Conservation (phyloP, 106 monocot genomes). For the Phalaenopsis equestris region DNA sequence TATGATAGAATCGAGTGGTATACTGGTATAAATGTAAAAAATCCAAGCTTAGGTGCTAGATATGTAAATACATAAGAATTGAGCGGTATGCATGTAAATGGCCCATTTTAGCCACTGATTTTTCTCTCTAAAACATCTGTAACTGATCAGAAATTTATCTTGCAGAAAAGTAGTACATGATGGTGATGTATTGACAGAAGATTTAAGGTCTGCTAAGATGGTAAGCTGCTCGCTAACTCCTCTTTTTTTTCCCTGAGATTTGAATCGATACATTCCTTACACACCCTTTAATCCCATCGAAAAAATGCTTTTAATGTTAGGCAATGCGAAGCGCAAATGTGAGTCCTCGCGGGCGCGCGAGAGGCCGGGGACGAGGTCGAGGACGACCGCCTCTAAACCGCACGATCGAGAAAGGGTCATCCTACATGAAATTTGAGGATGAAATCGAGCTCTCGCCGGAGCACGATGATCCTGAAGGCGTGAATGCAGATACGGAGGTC, state of each 20-base stretch:
- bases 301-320: constrained; percentile 17
- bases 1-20: too few species aligned
- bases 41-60: too few species aligned
- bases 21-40: too few species aligned
- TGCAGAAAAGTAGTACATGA: constrained; percentile 55
- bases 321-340: constrained; percentile 28
- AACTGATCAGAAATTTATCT: neutral
- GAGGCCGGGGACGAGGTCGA: constrained; percentile 87
- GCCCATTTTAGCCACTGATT: neutral
- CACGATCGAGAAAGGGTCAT: constrained; percentile 14
- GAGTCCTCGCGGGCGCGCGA: constrained; percentile 66
- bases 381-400: constrained; percentile 59
- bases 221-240: constrained; percentile 16
- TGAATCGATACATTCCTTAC: neutral
- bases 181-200: constrained; percentile 28
- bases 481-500: constrained; percentile 5
- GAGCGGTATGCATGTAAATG: too few species aligned
- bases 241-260: too few species aligned
- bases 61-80: too few species aligned
- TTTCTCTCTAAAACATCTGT: neutral
- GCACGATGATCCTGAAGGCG: constrained; percentile 17
- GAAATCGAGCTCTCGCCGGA: constrained; percentile 46
- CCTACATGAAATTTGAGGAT: constrained; percentile 55
- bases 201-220: constrained; percentile 55
- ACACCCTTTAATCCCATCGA: too few species aligned